Evolutionary conservation across 176 grass and related monocot species (phyloP), one percentile per base, ranked within the genome.

Genomic region (Zea luxurians): DNA sequence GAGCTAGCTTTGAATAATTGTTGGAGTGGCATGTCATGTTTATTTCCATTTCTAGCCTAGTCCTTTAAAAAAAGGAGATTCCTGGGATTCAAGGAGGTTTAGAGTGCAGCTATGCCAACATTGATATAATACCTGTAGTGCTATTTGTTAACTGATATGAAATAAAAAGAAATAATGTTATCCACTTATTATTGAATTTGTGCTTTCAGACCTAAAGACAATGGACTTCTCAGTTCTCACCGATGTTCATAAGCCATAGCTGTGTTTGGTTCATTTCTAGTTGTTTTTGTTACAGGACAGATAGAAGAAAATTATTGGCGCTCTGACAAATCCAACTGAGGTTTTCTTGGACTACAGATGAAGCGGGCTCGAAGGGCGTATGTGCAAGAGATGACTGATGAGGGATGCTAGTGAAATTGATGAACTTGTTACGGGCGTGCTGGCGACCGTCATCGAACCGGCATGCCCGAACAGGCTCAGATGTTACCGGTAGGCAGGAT

Each of bases 361-460:
- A 89, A 77, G 82, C 71, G 78, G 17, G 15, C 73, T 89, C 60
- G 78, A 48, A 85, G 43, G 27, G 43, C 77, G 66, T 81, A 77
- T 48, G 50, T 44, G 61, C 49, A 37, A 62, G 48, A 50, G 82
- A 89, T 89, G 82, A 84, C 79, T 90, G 78, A 93, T 88, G 88
- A 93, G 91, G 86, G 82, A 97, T 97, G 94, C 85, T 90, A 68
- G 83, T 76, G 40, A 69, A 80, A 80, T 89, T 97, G 80, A 83
- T 90, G 82, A 97, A 93, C 78, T 88, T 97, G 75, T 80, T 97
- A 10, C 90, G 80, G 91, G 91, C 94, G 64, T 97, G 94, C 85
- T 91, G 88, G 89, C 78, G 80, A 77, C 89, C 91, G 12, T 91
- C 94, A 68, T 91, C 91, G 27, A 76, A 76, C 77, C 80, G 53